Evolutionary conservation across 441 rosid genomes (phyloP).

Genomic region (California macrophylla): DNA sequence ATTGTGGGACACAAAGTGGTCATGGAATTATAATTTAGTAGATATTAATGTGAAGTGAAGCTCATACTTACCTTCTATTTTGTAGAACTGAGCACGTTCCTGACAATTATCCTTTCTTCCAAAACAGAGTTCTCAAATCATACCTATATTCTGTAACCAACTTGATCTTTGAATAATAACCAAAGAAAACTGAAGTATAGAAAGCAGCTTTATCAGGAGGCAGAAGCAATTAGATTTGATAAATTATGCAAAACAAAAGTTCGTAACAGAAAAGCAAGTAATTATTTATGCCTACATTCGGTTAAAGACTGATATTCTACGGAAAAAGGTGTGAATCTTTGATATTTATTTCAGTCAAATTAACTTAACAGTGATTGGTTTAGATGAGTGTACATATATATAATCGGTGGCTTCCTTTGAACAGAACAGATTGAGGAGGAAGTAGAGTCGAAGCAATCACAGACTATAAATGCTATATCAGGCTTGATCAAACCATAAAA

Average conservation of each 20-base stretch:
- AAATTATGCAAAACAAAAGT: not conserved
- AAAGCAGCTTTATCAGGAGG: not conserved
- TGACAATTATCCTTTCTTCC: not conserved
- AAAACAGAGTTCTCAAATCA: not conserved
- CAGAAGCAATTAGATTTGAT: not conserved
- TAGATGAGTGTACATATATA: not conserved
- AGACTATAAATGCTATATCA: not conserved
- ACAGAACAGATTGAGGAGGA: not conserved
- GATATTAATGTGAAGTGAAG: not conserved
- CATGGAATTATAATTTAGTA: not conserved
- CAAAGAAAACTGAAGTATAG: not conserved
- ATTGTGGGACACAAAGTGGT: constrained; percentile 13
- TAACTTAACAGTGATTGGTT: not conserved
- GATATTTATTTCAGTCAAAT: not conserved
- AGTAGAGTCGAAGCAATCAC: not conserved
- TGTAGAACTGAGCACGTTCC: not conserved
- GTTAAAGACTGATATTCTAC: not conserved
- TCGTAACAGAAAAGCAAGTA: not conserved
- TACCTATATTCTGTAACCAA: constrained; percentile 7
- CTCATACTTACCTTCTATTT: constrained; percentile 10
- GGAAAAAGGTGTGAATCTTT: not conserved
- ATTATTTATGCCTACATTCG: not conserved
- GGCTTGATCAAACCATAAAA: not conserved
- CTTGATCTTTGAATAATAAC: not conserved
- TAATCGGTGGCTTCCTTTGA: not conserved